Evolutionary conservation across 345 rosid genomes (phyloP), one percentile per base, ranked within the genome.

Genomic region (Turnera subulata): DNA sequence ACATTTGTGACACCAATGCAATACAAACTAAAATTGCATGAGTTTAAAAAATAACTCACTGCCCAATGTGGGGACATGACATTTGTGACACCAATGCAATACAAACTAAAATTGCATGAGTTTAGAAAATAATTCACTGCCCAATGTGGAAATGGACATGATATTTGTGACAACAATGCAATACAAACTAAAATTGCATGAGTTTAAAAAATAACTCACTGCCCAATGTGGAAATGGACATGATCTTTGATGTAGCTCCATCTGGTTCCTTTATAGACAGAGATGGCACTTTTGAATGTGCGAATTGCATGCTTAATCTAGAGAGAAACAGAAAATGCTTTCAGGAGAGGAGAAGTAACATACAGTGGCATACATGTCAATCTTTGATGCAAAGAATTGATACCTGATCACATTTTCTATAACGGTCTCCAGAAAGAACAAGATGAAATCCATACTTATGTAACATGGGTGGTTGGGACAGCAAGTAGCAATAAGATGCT

Each of bases 371-470:
- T 44, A 17, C 35, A 29, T 43, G 11, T 37, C 45, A 5, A 43
- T 1, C 51, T 25, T 56, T 45, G 24, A 55, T 26, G 32, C 35
- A 5, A 37, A 53, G 48, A 63, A 62, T 52, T 52, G 72, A 63
- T 81, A 93, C 99, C 97, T 93, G 97, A 71, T 88, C 95, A 84
- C 90, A 83, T 66, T 76, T 89, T 77, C 76, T 90, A 62, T 93
- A 93, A 39, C 79, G 95, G 65, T 90, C 96, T 19, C 99, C 99
- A 51, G 99, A 84, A 72, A 93, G 97, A 73, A 93, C 84, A 65
- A 89, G 85, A 82, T 90, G 97, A 80, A 93, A 90, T 54, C 99
- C 99, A 78, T 83, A 90, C 73, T 89, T 93, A 78, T 89, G 85
- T 66, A 90, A 59, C 99, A 93, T 90, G 50, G 89, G 76, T 50